Conservation (phyloP, 2,329 filamentous ascomycete species). For the Ramularia endophylla region DNA sequence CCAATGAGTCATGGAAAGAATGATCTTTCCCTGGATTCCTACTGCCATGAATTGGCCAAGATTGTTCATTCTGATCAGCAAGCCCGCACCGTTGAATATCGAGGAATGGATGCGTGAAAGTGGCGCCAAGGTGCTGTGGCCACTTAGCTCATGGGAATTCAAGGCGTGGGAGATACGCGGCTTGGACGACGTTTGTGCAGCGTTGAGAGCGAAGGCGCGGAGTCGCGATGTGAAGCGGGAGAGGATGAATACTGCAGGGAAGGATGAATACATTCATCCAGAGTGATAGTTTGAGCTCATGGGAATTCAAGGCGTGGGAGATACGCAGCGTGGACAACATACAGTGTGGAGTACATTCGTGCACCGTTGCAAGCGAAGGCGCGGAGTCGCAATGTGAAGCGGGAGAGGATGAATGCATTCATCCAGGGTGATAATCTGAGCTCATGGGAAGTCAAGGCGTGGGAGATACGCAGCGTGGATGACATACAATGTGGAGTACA, state of each 20-base stretch:
- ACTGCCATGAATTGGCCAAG: slow-evolving; percentile 65
- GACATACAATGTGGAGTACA: too few species aligned
- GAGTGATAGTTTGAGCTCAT: slow-evolving; percentile 30
- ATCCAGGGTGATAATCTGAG: slow-evolving; percentile 26
- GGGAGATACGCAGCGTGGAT: slow-evolving; percentile 33
- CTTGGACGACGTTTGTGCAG: slow-evolving; percentile 39
- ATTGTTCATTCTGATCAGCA: slow-evolving; percentile 67
- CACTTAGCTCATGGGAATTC: slow-evolving; percentile 43
- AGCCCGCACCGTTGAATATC: slow-evolving; percentile 43
- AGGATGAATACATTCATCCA: slow-evolving; percentile 19
- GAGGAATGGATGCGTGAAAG: slow-evolving; percentile 46
- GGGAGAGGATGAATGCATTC: slow-evolving; percentile 18
- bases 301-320: slow-evolving; percentile 36
- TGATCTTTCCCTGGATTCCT: slow-evolving; percentile 69
- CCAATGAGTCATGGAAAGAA: slow-evolving; percentile 81
- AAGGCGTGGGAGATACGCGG: slow-evolving; percentile 32
- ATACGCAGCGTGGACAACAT: slow-evolving; percentile 33
- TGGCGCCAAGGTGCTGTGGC: slow-evolving; percentile 53
- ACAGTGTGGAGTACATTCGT: too few species aligned
- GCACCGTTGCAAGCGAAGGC: slow-evolving; percentile 39
- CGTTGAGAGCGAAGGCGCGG: slow-evolving; percentile 36
- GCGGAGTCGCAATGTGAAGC: slow-evolving; percentile 23
- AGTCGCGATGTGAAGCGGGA: slow-evolving; percentile 24
- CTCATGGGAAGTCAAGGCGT: slow-evolving; percentile 34
- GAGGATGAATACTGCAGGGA: too few species aligned